Base-by-base conservation (phyloP, 768 basidiomycete species). In the Dioszegia aurantiaca region DNA sequence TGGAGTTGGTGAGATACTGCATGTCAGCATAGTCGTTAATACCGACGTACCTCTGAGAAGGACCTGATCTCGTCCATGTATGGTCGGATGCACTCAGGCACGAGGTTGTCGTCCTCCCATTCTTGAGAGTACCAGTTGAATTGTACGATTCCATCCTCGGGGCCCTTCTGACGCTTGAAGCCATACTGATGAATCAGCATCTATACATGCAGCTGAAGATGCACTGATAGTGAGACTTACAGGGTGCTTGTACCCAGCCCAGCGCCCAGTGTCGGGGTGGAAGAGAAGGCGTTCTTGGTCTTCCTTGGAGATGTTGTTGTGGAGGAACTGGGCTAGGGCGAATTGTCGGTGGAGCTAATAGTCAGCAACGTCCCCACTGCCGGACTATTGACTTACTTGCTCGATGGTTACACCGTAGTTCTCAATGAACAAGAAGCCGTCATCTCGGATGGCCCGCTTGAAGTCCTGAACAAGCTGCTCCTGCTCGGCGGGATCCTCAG, bases 341-440 rank as follows among this genome's bases (percentile, higher is more conserved):
- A 65, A 60, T 36, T 70, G 68, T 2, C 65, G 33, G 27, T 69
- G 68, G n/a, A 72, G 63, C 59, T 66, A 44, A 17, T 3, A 6
- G 31, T 55, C 43, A 62, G 42, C 55, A 2, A 1, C n/a, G n/a
- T 12, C 23, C 28, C 19, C 12, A 26, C 14, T 24, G 27, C 9
- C 21, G 14, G 11, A 9, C 21, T 24, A 9, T 6, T 10, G 21
- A 28, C 23, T 52, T 33, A 60, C 62, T 40, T 64, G 64, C 24
- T 62, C 65, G 1, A 63, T 48, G 1, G 65, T 52, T 4, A 70
- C 49, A 39, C 68, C 68, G 36, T 62, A 64, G 33, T 66, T 56
- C 16, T 49, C 53, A 19, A 70, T 46, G 56, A 54, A 64, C 14
- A 70, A 19, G 48, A 70, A 70, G 14, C 68, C 68, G 39, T 70